These are phyloP conservation scores for Rhododendron mucronatum DNA, from an alignment of 148 eudicot genomes.

Conservation along the genomic window DNA sequence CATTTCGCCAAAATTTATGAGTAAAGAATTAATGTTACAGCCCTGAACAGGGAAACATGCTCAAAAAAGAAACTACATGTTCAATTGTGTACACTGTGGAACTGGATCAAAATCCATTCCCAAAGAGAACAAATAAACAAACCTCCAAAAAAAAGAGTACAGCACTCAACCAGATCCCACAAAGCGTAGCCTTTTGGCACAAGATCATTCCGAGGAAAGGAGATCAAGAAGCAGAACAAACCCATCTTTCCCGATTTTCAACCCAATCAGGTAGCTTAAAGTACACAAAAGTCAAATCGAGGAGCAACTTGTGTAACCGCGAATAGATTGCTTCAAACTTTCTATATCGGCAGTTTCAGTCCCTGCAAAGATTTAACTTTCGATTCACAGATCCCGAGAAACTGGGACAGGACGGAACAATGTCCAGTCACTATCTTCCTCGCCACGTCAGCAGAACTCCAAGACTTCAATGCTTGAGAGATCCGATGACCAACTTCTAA, in stretches of 20 bases:
- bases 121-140: not conserved
- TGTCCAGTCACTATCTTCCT: slow-evolving; percentile 57
- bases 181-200: not conserved
- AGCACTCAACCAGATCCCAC: not conserved
- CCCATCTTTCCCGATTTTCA: not conserved
- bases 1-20: slow-evolving; percentile 11
- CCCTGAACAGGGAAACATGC: not conserved
- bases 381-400: slow-evolving; percentile 63
- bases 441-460: slow-evolving; percentile 62
- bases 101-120: not conserved
- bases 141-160: not conserved
- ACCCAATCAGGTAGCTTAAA: not conserved
- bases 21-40: not conserved
- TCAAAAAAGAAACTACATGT: not conserved
- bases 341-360: slow-evolving; percentile 46
- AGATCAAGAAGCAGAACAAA: slow-evolving; percentile 3
- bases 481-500: slow-evolving; percentile 64
- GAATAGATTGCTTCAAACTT: not conserved
- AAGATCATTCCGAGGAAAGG: not conserved
- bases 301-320: not conserved
- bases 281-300: not conserved
- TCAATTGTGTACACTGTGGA: not conserved
- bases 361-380: slow-evolving; percentile 52
- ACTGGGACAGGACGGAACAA: slow-evolving; percentile 37
- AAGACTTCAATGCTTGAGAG: slow-evolving; percentile 50